Evolutionary conservation across 139 green algal genomes (phyloP), one percentile per base, ranked within the genome.

Genomic region (Coelastrella sp.): DNA sequence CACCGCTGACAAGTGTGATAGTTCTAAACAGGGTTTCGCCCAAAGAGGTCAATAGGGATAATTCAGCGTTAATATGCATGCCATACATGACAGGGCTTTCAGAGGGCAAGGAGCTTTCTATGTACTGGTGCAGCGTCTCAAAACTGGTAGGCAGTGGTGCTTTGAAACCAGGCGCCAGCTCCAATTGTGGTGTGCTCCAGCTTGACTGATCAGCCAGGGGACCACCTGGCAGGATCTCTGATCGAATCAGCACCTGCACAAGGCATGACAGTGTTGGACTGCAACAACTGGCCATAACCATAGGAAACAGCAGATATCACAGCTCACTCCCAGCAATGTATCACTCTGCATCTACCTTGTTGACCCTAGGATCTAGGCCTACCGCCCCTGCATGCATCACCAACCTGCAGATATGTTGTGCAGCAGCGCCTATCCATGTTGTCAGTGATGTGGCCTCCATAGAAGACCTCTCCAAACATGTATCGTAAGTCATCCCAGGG

Each of bases 391-490:
- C n/a, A n/a, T n/a, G n/a, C n/a, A n/a, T n/a, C n/a, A n/a, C 78
- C 34, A 3, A 84, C 82, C 77, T 96, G 90, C 62, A 98, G 87
- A 88, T 98, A 98, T 17, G 94, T 96, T 48, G 88, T 95, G 90
- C 93, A 96, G 87, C 89, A 94, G 81, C 93, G 88, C n/a, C 94
- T 89, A 90, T 98, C 94, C 93, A 98, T 96, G 87, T 85, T 88
- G 78, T 98, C 94, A 2, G 93, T 96, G 88, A 98, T 96, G 90
- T 96, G 94, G 15, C 94, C 94, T 25, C 94, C 94, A 60, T 98
- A 98, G 88, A 98, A 96, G 45, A 90, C 89, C 23, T 96, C 94
- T 35, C 94, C 94, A 86, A 96, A 96, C 93, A 96, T 96, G 92
- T 96, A 98, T 53, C 94, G 91, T 85, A 98, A 90, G 87, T 98